A percentile compares a stretch with the other conserved stretches of the same genome.
Conservation (phyloP, 306 rosid genomes). For the Pachyrhizus erosus region DNA sequence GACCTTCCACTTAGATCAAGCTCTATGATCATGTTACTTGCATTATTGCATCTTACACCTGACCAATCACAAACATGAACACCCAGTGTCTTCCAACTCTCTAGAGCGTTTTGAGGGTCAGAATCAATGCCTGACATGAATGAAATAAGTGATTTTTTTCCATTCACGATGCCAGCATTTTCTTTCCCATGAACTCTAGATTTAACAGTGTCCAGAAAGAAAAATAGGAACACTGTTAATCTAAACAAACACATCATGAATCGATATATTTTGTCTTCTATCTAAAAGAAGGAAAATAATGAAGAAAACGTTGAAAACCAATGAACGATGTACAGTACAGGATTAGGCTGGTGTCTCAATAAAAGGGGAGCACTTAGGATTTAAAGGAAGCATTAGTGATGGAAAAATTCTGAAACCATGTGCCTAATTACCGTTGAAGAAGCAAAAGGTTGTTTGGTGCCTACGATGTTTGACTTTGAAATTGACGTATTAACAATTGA, state of each 20-base stretch:
- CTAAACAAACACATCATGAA: constrained; percentile 49
- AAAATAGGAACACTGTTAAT: constrained; percentile 40
- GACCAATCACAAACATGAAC: constrained; percentile 77
- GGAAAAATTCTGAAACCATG: constrained; percentile 39
- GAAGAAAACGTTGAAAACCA: constrained; percentile 31
- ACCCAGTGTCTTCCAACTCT: constrained; percentile 59
- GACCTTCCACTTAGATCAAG: constrained; percentile 77
- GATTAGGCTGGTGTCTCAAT: constrained; percentile 32
- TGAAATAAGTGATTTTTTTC: constrained; percentile 62
- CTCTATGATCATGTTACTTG: constrained; percentile 63
- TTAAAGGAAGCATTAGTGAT: constrained; percentile 36
- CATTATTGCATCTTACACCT: constrained; percentile 77
- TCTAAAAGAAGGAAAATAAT: background rate
- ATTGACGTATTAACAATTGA: constrained; percentile 27
- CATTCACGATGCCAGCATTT: constrained; percentile 48
- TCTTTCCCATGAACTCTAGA: constrained; percentile 42
- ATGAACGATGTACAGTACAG: background rate
- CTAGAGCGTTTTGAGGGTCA: constrained; percentile 63
- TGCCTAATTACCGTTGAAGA: constrained; percentile 83
- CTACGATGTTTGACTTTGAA: constrained; percentile 66
- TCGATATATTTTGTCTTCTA: constrained; percentile 31
- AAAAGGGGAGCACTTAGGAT: constrained; percentile 24
- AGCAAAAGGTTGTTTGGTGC: constrained; percentile 49
- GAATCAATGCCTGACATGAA: constrained; percentile 76
- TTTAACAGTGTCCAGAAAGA: constrained; percentile 43